Evolutionary conservation across 2,329 filamentous ascomycete genomes (phyloP).

Genomic region (Clarireedia paspali): DNA sequence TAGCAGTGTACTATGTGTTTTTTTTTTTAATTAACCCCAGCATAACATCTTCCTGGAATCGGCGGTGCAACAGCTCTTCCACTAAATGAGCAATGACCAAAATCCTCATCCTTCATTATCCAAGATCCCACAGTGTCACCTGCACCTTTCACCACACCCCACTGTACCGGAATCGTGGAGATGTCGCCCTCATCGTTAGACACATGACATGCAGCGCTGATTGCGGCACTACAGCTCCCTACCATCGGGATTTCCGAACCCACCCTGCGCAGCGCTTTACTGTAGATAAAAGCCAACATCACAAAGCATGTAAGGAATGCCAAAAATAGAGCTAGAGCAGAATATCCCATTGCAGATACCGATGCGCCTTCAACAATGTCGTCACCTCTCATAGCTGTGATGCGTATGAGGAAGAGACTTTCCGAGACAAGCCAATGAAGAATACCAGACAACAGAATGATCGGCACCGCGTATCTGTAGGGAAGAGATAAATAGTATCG

Average conservation of each 20-base stretch:
- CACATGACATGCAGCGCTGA: conserved; percentile 18
- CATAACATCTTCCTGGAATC: conserved; percentile 11
- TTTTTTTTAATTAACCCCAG: background rate
- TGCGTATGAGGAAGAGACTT: conserved; percentile 30
- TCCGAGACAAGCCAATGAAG: conserved; percentile 36
- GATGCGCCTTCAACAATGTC: background rate
- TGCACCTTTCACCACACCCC: conserved; percentile 12
- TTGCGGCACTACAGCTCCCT: conserved; percentile 18
- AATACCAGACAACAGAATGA: conserved; percentile 21
- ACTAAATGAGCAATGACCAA: conserved; percentile 17
- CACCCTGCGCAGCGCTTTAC: conserved; percentile 8
- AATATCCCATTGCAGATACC: conserved; percentile 10
- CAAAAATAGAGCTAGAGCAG: background rate
- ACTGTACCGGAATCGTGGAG: conserved; percentile 13
- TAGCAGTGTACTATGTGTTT: too few relatives aligned
- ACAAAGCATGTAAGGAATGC: background rate
- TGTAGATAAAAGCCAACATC: background rate
- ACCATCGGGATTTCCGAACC: conserved; percentile 14
- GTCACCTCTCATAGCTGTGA: background rate
- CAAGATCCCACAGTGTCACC: background rate
- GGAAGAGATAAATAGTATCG: conserved; percentile 33
- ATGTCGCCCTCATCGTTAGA: conserved; percentile 9
- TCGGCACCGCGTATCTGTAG: conserved; percentile 27
- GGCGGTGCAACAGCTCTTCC: conserved; percentile 10
- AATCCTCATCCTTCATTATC: background rate